These are phyloP conservation scores for Diplodia mutila DNA, from an alignment of 2,329 filamentous ascomycete genomes.

Conservation along the genomic window DNA sequence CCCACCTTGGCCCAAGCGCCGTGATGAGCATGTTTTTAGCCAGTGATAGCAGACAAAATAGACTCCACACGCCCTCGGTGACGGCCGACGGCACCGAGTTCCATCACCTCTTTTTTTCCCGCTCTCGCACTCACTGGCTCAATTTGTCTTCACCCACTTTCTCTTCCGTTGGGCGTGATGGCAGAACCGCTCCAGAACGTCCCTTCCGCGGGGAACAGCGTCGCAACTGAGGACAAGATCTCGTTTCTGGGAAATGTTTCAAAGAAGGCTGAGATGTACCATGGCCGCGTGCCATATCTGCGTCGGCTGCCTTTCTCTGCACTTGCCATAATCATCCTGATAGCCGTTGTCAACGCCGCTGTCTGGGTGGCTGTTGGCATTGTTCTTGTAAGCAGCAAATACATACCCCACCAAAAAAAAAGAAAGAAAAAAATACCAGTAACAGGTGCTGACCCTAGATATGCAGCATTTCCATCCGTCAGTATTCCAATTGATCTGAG, in stretches of 20 bases:
- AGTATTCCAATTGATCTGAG: not conserved
- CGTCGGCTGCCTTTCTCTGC: conserved; percentile 60
- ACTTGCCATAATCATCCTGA: conserved; percentile 59
- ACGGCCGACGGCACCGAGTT: not conserved
- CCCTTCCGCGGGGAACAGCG: not conserved
- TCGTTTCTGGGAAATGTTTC: conserved; percentile 29
- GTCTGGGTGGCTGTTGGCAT: conserved; percentile 64
- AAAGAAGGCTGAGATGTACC: conserved; percentile 33
- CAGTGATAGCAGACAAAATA: not conserved
- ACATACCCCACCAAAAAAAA: not conserved
- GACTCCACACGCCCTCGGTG: not conserved
- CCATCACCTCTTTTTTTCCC: not conserved
- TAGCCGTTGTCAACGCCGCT: conserved; percentile 58
- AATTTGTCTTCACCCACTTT: not conserved
- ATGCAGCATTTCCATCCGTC: conserved; percentile 39
- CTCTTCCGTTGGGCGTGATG: conserved; percentile 1
- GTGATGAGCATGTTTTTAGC: conserved; percentile 2
- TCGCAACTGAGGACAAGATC: not conserved
- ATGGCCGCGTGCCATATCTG: conserved; percentile 58
- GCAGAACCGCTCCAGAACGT: not conserved
- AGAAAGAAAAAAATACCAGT: not conserved
- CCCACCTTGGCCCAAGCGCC: conserved; percentile 22
- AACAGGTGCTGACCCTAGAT: not conserved
- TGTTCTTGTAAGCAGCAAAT: conserved; percentile 53
- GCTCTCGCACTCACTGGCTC: not conserved